A percentile compares a stretch with the other conserved stretches of the same genome.
These are phyloP conservation scores for Epichloe coenophiala DNA, from an alignment of 2,329 filamentous ascomycete genomes.

Conservation along the genomic window DNA sequence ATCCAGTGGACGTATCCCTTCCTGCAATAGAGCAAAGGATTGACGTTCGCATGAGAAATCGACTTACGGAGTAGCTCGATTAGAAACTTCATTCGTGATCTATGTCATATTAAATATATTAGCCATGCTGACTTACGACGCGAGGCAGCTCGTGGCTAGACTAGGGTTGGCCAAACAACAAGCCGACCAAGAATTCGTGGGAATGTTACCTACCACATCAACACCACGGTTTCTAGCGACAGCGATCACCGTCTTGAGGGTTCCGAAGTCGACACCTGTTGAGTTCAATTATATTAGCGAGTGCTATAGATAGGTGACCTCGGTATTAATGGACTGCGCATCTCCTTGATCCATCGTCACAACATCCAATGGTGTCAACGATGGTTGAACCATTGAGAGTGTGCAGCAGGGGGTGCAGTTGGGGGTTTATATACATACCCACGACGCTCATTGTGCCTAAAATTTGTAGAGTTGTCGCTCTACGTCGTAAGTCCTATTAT, in stretches of 20 bases:
- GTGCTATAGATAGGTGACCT: background rate
- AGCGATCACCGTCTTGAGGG: slow-evolving; percentile 91
- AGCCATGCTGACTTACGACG: background rate
- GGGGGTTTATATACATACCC: slow-evolving; percentile 25
- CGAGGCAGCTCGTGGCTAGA: background rate
- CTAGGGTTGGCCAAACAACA: background rate
- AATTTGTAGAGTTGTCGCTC: slow-evolving; percentile 11
- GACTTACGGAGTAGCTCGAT: slow-evolving; percentile 92
- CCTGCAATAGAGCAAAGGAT: slow-evolving; percentile 2
- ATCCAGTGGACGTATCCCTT: no score
- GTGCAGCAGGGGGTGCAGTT: background rate
- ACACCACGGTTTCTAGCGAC: slow-evolving; percentile 97
- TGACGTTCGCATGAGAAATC: slow-evolving; percentile 10
- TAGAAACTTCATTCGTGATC: slow-evolving; percentile 99
- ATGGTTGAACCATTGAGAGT: background rate
- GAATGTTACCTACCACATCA: slow-evolving; percentile 69
- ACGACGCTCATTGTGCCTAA: slow-evolving; percentile 40
- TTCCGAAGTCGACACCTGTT: slow-evolving; percentile 81
- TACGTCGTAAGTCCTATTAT: background rate
- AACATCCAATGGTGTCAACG: background rate
- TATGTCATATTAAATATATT: slow-evolving; percentile 22
- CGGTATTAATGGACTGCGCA: background rate
- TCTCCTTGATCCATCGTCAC: background rate
- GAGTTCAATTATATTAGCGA: slow-evolving; percentile 6
- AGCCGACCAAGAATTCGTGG: background rate